Percentiles rank a stretch among this genome's conserved stretches.
phyloP scores from a whole-genome alignment of 192 early-diverging fungal genomes.

The Umbelopsis isabellina region DNA sequence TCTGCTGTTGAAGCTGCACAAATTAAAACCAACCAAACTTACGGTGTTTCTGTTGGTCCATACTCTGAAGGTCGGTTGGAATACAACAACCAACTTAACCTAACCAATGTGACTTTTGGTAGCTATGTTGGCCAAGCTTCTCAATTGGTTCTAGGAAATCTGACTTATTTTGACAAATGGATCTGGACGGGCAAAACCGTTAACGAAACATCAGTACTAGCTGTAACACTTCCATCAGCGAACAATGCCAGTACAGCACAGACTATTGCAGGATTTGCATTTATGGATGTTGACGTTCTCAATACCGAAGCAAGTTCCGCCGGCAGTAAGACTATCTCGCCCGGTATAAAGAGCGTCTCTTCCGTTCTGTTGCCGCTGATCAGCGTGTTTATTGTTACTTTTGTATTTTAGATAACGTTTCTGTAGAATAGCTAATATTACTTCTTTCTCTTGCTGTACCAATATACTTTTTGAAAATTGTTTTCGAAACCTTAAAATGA shows the following conservation, averaged over 20 bases:
- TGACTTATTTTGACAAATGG: not conserved
- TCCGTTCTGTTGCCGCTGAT: not conserved
- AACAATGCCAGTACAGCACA: constrained; percentile 3
- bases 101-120: constrained; percentile 23
- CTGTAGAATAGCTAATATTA: not conserved
- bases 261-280: not conserved
- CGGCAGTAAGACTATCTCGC: not conserved
- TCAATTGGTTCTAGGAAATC: not conserved
- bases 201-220: not conserved
- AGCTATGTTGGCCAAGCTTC: not conserved
- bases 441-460: not conserved
- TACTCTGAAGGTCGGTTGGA: constrained; percentile 44
- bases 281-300: constrained; percentile 9
- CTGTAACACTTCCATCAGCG: not conserved
- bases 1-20: constrained; percentile 26
- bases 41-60: constrained; percentile 36
- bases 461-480: not conserved
- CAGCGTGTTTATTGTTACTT: not conserved
- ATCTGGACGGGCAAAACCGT: not conserved
- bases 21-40: constrained; percentile 38
- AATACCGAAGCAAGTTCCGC: not conserved
- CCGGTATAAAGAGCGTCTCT: not conserved
- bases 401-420: not conserved
- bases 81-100: constrained; percentile 25
- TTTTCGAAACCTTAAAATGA: no score